Evolutionary conservation across 2,329 filamentous ascomycete genomes (phyloP), one percentile per base, ranked within the genome.

Genomic region (Purpureocillium lavendulum): DNA sequence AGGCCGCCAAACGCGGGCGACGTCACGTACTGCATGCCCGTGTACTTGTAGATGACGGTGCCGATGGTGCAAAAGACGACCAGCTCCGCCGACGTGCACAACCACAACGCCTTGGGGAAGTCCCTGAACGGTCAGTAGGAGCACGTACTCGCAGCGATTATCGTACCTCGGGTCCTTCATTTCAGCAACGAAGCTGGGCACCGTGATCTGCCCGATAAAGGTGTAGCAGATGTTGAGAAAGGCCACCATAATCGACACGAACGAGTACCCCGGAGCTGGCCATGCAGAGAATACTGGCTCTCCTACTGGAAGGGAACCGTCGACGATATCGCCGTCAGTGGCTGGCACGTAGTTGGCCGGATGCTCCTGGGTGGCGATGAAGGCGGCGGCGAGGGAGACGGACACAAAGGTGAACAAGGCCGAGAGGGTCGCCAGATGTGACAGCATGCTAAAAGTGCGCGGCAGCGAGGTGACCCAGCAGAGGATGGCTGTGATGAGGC

Each of bases 211-310:
- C 0, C 89, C 89, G 49, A 96, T 95, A 57, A 96, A 95, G 1
- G 89, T 95, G 59, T 95, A 96, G 63, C 82, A 87, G 56, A 96
- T 96, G 63, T 96, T 96, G 59, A 96, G 73, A 62, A 95, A 95
- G 0, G 89, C 89, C 39, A 80, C 87, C 72, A 94, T 82, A 15
- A 82, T 88, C 3, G 73, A 68, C 4, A 94, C 85, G 49, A 94
- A 95, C 0, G 83, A 0, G 87, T 94, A n/a, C 81, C 77, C n/a
- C n/a, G n/a, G n/a, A n/a, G n/a, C n/a, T n/a, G n/a, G n/a, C n/a
- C n/a, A n/a, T n/a, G n/a, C n/a, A n/a, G n/a, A n/a, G n/a, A n/a
- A n/a, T n/a, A n/a, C n/a, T n/a, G n/a, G n/a, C n/a, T n/a, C n/a
- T n/a, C n/a, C n/a, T n/a, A n/a, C 2, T 69, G 60, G 3, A 79